Percentiles rank a stretch among this genome's conserved stretches.
phyloP scores from a whole-genome alignment of 139 green algal genomes.

The Tetradesmus obliquus region DNA sequence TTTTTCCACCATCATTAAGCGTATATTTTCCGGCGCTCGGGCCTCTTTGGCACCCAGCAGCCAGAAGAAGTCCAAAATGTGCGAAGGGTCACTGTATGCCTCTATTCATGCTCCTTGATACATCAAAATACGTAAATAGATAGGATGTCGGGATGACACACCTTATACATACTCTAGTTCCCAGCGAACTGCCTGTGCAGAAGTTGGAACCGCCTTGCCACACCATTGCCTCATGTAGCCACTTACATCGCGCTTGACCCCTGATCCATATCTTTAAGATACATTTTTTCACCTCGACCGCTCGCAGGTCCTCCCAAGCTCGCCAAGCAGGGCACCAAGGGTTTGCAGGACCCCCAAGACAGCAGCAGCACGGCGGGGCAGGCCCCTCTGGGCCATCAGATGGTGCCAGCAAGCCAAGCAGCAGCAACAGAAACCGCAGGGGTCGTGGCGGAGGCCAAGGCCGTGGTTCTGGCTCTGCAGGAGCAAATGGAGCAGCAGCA shows the following conservation, averaged over 20 bases:
- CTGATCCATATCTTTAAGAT: neutral
- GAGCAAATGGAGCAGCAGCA: neutral
- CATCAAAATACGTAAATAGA: neutral
- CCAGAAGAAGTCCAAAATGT: constrained; percentile 4
- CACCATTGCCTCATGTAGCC: neutral
- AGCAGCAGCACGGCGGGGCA: neutral
- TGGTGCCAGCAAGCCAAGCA: neutral
- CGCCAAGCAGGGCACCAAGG: neutral
- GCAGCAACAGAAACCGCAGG: neutral
- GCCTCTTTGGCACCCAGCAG: neutral
- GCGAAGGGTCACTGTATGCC: neutral
- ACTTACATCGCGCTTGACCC: neutral
- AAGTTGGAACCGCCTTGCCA: neutral
- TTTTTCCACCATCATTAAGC: neutral
- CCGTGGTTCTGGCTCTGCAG: neutral
- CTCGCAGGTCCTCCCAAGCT: constrained; percentile 14
- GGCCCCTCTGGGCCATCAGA: neutral
- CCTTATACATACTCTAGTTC: neutral
- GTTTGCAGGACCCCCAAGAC: neutral
- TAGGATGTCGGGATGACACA: too few species aligned
- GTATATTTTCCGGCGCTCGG: neutral
- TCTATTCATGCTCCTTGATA: neutral
- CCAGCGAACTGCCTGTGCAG: neutral
- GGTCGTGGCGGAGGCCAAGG: neutral
- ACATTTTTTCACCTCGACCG: neutral